Conservation (phyloP, 148 eudicot species). For the Camellia granthamiana region DNA sequence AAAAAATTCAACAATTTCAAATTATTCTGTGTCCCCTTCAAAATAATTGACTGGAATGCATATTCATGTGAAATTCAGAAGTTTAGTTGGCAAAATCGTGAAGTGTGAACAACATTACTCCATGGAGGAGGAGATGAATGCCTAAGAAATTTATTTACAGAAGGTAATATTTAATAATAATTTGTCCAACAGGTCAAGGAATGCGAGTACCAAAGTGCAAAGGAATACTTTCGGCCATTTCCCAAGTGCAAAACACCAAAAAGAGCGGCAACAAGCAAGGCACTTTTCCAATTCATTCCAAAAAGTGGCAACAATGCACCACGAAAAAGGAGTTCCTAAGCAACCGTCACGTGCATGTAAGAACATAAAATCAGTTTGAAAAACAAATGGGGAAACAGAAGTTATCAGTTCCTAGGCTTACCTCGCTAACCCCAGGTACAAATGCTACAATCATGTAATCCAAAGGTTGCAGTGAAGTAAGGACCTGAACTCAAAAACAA, state of each 20-base stretch:
- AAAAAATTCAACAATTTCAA: neutral
- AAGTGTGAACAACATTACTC: neutral
- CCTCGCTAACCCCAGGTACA: conserved; percentile 89
- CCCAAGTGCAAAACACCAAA: conserved; percentile 87
- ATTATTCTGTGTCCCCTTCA: neutral
- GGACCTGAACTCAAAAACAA: conserved; percentile 51
- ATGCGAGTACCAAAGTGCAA: conserved; percentile 65
- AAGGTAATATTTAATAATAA: neutral
- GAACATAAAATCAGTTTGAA: neutral
- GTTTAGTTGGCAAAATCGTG: neutral
- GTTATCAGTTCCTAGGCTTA: conserved; percentile 14
- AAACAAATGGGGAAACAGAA: neutral
- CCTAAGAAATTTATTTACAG: neutral
- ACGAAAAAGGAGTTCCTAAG: conserved; percentile 84
- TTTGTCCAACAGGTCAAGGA: neutral
- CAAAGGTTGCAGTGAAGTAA: conserved; percentile 63
- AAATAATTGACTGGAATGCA: neutral
- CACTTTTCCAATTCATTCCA: conserved; percentile 65
- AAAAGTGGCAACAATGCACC: conserved; percentile 82
- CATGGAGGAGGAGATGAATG: neutral
- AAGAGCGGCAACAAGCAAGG: conserved; percentile 54
- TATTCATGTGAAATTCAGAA: neutral
- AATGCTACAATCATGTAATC: conserved; percentile 79
- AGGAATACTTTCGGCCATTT: conserved; percentile 76
- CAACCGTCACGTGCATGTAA: conserved; percentile 16